Evolutionary conservation across 202 grass and related monocot species (phyloP), one percentile per base, ranked within the genome.

Genomic region (Musa balbisiana): DNA sequence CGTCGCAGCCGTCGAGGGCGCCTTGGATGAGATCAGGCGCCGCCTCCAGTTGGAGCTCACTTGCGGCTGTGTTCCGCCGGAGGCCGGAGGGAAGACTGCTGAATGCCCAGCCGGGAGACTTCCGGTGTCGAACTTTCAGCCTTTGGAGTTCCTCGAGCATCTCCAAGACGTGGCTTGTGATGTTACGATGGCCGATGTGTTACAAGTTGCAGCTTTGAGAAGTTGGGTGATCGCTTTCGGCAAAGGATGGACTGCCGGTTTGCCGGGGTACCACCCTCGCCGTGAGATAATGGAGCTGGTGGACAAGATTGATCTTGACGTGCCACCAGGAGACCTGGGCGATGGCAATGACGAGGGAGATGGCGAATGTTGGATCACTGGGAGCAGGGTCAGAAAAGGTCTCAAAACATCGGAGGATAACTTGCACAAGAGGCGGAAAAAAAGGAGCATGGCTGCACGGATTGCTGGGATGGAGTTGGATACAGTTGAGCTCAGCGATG

Each of bases 251-350:
- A 80, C 68, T 0, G 75, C 51, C 53, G 83, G 87, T 33, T 62
- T 49, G 20, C 65, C 82, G 0, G 77, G 73, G 19, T 83, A 75
- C 64, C 78, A 79, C 80, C 74, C 20, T 65, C 84, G 84, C n/a
- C 83, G 87, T 50, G n/a, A n/a, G 0, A 14, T 69, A 19, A 60
- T 71, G 2, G 88, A 93, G 9, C 83, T 93, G 9, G 76, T 84
- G 13, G 86, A 97, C 78, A 92, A 84, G 80, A 82, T 96, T 20
- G 84, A 96, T 64, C 85, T 96, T 8, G 90, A 96, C 53, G 84
- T 89, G 51, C 82, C 82, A 1, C 80, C 84, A 2, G 82, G 72
- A 0, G 82, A 84, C 11, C 66, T 80, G 43, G 80, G 20, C 63
- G 82, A 89, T 60, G 56, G 68, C 25, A 69, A 62, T 13, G 81